phyloP scores from a whole-genome alignment of 192 early-diverging fungal genomes.

The Mortierella alpina region DNA sequence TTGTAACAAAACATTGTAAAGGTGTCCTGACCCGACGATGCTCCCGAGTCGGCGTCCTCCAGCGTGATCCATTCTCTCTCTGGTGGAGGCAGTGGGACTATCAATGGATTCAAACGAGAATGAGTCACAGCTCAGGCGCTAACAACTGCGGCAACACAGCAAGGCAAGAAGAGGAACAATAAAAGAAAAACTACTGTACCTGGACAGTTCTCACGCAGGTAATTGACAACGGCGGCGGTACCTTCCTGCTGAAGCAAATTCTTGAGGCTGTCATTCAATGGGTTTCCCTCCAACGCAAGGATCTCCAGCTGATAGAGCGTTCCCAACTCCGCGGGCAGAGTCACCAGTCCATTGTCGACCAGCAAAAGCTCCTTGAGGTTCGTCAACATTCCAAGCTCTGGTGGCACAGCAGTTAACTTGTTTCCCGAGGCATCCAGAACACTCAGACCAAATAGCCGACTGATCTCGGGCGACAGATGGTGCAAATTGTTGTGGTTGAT shows the following conservation, averaged over 20 bases:
- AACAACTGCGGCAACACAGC: no score
- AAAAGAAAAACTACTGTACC: slow-evolving; percentile 55
- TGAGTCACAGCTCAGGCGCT: not conserved
- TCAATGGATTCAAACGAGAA: not conserved
- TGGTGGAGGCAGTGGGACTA: slow-evolving; percentile 81
- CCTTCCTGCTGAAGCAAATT: slow-evolving; percentile 89
- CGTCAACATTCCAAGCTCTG: slow-evolving; percentile 89
- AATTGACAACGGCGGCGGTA: slow-evolving; percentile 82
- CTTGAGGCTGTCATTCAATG: slow-evolving; percentile 84
- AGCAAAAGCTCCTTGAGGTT: slow-evolving; percentile 84
- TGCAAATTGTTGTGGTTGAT: slow-evolving; percentile 96
- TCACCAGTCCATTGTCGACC: slow-evolving; percentile 92
- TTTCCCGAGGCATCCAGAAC: slow-evolving; percentile 93
- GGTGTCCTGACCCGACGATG: slow-evolving; percentile 72
- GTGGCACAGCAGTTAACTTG: slow-evolving; percentile 81
- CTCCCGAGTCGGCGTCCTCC: slow-evolving; percentile 76
- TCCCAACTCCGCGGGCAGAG: slow-evolving; percentile 90
- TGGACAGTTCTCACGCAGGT: slow-evolving; percentile 89
- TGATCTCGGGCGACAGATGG: slow-evolving; percentile 77
- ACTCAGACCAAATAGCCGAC: slow-evolving; percentile 72
- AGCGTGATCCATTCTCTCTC: slow-evolving; percentile 92
- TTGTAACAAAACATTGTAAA: slow-evolving; percentile 95
- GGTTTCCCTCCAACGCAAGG: slow-evolving; percentile 96
- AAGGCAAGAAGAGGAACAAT: not conserved
- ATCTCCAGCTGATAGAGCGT: slow-evolving; percentile 89